Evolutionary conservation across 1,139 yeast genomes (phyloP).

Genomic region (Saccharomyces hybrid): DNA sequence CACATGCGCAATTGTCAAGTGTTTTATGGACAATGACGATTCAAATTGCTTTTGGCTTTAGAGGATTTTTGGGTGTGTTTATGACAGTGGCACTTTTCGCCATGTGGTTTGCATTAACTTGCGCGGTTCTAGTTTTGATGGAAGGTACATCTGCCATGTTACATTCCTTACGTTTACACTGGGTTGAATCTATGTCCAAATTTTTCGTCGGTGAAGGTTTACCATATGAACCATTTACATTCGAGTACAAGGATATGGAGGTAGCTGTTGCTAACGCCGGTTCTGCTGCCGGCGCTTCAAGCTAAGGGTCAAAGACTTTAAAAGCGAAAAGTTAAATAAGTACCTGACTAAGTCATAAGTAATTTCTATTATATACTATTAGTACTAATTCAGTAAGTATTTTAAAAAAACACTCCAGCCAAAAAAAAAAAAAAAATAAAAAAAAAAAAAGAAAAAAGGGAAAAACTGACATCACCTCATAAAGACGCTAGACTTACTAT

Average conservation of each 20-base stretch:
- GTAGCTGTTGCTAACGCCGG: conserved; percentile 8
- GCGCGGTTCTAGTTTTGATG: conserved; percentile 87
- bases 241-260: conserved; percentile 33
- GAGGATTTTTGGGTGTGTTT: conserved; percentile 60
- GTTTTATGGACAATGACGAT: conserved; percentile 97
- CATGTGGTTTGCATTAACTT: conserved; percentile 90
- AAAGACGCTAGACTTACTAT: conserved; percentile 18
- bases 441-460: not conserved
- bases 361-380: not conserved
- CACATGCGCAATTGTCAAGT: conserved; percentile 90
- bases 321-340: not conserved
- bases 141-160: conserved; percentile 99
- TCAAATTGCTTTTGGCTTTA: conserved; percentile 66
- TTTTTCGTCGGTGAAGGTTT: conserved; percentile 94
- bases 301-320: not conserved
- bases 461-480: conserved; percentile 10
- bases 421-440: not conserved
- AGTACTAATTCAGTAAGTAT: not conserved
- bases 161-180: conserved; percentile 90
- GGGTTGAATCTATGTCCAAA: conserved; percentile 99
- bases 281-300: not conserved
- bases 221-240: conserved; percentile 75
- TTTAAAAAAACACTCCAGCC: not conserved
- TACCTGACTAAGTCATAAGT: not conserved
- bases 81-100: conserved; percentile 76